Conservation (phyloP, 2,329 filamentous ascomycete species). For the Teratosphaeria viscida region DNA sequence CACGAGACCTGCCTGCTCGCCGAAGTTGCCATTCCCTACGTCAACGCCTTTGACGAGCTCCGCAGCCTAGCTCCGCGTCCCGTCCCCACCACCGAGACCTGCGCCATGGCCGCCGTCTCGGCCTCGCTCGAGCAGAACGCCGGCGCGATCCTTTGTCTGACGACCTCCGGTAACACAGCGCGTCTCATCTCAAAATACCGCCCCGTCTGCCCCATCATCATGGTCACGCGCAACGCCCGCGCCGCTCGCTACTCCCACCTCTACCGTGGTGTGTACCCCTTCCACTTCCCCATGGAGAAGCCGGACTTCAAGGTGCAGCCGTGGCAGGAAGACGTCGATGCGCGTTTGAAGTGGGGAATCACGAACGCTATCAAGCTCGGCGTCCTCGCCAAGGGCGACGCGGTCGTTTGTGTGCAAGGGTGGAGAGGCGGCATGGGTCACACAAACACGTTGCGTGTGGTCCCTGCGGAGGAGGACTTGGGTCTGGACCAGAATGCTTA, state of each 20-base stretch:
- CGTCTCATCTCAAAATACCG: constrained; percentile 97
- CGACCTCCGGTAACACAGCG: constrained; percentile 86
- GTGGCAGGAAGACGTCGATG: constrained; percentile 99
- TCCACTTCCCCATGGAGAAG: constrained; percentile 86
- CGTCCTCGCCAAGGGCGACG: constrained; percentile 61
- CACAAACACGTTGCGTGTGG: constrained; percentile 63
- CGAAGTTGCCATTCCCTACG: constrained; percentile 94
- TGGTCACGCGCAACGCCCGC: constrained; percentile 81
- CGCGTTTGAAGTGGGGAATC: constrained; percentile 95
- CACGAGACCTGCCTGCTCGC: constrained; percentile 93
- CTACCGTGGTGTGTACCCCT: constrained; percentile 96
- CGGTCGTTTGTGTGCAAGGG: constrained; percentile 75
- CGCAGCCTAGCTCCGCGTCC: constrained; percentile 73
- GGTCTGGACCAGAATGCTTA: constrained; percentile 39
- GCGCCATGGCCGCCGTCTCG: constrained; percentile 92
- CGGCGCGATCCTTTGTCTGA: constrained; percentile 89
- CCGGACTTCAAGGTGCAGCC: constrained; percentile 86
- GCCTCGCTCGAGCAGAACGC: constrained; percentile 94
- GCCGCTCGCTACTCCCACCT: constrained; percentile 85
- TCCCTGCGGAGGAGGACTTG: constrained; percentile 40
- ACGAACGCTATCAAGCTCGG: constrained; percentile 73
- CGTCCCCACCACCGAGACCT: constrained; percentile 81
- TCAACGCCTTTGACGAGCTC: constrained; percentile 93
- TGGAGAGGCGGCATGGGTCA: constrained; percentile 88
- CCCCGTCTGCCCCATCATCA: constrained; percentile 97